Percentiles rank a stretch among this genome's conserved stretches.
Evolutionary conservation across 225 moss, liverwort and hornwort genomes (phyloP).

Genomic region (Bryoerythrophyllum caledonicum): DNA sequence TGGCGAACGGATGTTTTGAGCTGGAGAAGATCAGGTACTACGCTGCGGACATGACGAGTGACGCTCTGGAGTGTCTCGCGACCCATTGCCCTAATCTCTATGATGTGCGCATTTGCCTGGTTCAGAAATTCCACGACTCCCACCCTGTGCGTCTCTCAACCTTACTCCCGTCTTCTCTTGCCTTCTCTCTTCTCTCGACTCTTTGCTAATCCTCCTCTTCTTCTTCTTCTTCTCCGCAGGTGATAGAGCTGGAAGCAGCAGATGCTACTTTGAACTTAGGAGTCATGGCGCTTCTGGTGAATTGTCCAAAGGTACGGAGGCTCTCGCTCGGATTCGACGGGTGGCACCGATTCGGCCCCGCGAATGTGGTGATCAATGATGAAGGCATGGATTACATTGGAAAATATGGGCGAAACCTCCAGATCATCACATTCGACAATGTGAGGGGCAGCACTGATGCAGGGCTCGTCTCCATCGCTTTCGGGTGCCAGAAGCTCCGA

Average conservation of each 20-base stretch:
- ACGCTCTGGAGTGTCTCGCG: slow-evolving; percentile 52
- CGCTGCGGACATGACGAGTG: slow-evolving; percentile 58
- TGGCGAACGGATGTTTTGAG: slow-evolving; percentile 45
- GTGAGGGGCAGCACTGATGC: slow-evolving; percentile 54
- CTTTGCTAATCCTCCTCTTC: slow-evolving; percentile 3
- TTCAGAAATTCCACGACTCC: slow-evolving; percentile 41
- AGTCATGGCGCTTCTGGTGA: slow-evolving; percentile 42
- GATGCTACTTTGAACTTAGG: slow-evolving; percentile 55
- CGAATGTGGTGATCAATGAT: slow-evolving; percentile 46
- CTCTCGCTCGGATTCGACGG: slow-evolving; percentile 52
- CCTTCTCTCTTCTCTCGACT: neutral
- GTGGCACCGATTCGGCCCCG: slow-evolving; percentile 41
- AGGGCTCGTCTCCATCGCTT: slow-evolving; percentile 41
- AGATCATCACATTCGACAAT: slow-evolving; percentile 60
- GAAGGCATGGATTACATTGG: slow-evolving; percentile 58
- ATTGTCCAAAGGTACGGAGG: slow-evolving; percentile 42
- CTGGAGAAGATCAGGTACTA: slow-evolving; percentile 47
- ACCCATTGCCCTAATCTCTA: slow-evolving; percentile 48
- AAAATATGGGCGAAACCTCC: slow-evolving; percentile 39
- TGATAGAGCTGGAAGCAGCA: slow-evolving; percentile 47
- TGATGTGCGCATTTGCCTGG: slow-evolving; percentile 64
- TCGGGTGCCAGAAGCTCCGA: slow-evolving; percentile 44
- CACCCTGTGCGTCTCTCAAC: slow-evolving; percentile 45
- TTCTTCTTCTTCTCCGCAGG: slow-evolving; percentile 21
- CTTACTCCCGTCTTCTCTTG: neutral